These are phyloP conservation scores for Fraxinus americana DNA, from an alignment of 257 asterid genomes.

Conservation along the genomic window DNA sequence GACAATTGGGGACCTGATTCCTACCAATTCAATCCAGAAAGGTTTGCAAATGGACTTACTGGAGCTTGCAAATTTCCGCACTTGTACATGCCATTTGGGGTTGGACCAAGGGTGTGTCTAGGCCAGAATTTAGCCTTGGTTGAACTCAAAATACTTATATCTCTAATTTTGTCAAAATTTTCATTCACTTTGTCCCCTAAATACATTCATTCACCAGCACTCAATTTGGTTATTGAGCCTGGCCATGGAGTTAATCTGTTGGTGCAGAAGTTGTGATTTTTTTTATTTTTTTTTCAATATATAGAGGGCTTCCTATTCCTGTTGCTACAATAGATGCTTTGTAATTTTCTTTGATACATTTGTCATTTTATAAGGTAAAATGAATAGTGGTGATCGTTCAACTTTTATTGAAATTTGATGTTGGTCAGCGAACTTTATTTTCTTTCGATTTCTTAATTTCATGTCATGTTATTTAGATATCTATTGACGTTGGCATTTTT, in stretches of 20 bases:
- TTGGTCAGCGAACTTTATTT: too few species aligned
- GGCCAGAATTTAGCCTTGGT: conserved; percentile 53
- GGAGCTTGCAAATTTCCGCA: conserved; percentile 59
- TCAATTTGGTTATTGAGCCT: conserved; percentile 53
- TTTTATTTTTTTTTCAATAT: too few species aligned
- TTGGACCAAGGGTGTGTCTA: conserved; percentile 58
- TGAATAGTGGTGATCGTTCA: too few species aligned
- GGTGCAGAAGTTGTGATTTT: conserved; percentile 30
- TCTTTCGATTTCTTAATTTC: too few species aligned
- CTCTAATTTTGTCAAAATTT: conserved; percentile 40
- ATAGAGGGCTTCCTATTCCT: too few species aligned
- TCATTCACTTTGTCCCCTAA: conserved; percentile 42
- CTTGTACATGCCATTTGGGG: conserved; percentile 62
- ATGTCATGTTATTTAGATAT: too few species aligned
- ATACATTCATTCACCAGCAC: conserved; percentile 49
- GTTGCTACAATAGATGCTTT: too few species aligned
- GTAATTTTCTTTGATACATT: too few species aligned
- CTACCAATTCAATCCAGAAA: conserved; percentile 44
- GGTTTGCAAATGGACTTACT: conserved; percentile 54
- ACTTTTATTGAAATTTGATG: too few species aligned
- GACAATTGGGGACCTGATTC: conserved; percentile 52
- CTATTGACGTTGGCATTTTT: too few species aligned
- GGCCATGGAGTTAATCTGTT: conserved; percentile 44
- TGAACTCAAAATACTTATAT: conserved; percentile 54
- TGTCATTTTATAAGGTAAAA: too few species aligned